Conservation (phyloP, 2,329 filamentous ascomycete genomes). For the Neophaeococcomyces aloes region DNA sequence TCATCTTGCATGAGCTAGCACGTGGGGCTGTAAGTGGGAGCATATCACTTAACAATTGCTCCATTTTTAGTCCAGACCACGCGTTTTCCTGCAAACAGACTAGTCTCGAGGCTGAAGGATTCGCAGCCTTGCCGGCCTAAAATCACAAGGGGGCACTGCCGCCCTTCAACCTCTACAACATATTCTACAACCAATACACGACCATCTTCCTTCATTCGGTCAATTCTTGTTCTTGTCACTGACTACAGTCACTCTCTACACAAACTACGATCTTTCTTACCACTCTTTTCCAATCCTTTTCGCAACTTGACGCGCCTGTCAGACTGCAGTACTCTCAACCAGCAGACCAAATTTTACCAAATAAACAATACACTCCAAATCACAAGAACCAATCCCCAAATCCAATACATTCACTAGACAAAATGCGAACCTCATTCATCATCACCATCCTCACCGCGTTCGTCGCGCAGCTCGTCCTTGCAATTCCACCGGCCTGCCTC, state of each 20-base stretch:
- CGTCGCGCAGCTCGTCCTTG: constrained; percentile 30
- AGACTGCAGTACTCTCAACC: background rate
- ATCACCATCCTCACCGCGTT: constrained; percentile 35
- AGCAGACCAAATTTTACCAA: too few relatives aligned
- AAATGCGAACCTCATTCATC: constrained; percentile 14
- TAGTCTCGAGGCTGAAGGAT: background rate
- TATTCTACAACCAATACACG: background rate
- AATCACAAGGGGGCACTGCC: background rate
- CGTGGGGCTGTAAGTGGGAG: background rate
- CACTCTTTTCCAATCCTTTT: background rate
- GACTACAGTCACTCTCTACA: constrained; percentile 8
- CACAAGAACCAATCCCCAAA: constrained; percentile 3
- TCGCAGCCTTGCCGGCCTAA: background rate
- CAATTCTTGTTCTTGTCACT: background rate
- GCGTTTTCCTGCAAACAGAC: background rate
- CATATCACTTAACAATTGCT: background rate
- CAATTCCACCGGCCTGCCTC: constrained; percentile 42
- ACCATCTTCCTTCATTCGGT: background rate
- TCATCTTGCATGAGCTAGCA: background rate
- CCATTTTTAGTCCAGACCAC: background rate
- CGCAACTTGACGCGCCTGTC: background rate
- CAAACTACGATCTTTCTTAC: background rate
- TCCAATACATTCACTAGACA: background rate
- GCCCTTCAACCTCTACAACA: background rate
- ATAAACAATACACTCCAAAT: constrained; percentile 1